Evolutionary conservation across 805 yeast genomes (phyloP), one percentile per base, ranked within the genome.

Genomic region (Ogataea allantospora): DNA sequence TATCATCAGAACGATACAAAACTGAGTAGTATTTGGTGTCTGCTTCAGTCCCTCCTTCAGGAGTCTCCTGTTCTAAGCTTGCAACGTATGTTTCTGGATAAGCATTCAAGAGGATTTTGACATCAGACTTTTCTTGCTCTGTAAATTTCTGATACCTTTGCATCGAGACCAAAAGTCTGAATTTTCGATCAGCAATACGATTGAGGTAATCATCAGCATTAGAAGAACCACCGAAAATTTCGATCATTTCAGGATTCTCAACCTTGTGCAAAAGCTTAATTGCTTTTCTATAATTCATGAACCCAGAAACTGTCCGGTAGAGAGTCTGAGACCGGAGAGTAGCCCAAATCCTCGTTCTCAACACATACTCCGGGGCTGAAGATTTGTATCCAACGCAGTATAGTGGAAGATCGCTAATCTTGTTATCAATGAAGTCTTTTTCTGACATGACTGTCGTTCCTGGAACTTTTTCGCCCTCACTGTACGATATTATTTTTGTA

Each of bases 341-440:
- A 0, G 95, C 85, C 96, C 96, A 88, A 2, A 87, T 71, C 53
- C 95, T 69, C 0, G 95, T 87, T 57, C 95, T 66, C 45, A 83
- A 55, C 3, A 77, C 71, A 48, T 73, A 77, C 38, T 78, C 80
- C 0, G 84, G 80, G 3, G 77, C 70, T 2, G 88, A 73, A 16
- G 76, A 67, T 46, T 78, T 81, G 60, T 82, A 86, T 0, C 95
- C 95, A 47, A 84, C 65, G 48, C 80, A 78, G 44, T 82, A 77
- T 42, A 71, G 78, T 1, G 95, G 91, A 21, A 85, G 55, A 43
- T 85, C 88, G 44, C 73, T 72, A 24, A 76, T 67, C 50, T 68
- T 68, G 18, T 60, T 65, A 61, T 67, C 44, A 61, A 63, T 27
- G 62, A 50, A 50, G 46, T 55, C 53, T 43, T 63, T 33, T 48